Evolutionary conservation across 805 yeast species (phyloP).

Genomic region (Cyberlindnera veronae): DNA sequence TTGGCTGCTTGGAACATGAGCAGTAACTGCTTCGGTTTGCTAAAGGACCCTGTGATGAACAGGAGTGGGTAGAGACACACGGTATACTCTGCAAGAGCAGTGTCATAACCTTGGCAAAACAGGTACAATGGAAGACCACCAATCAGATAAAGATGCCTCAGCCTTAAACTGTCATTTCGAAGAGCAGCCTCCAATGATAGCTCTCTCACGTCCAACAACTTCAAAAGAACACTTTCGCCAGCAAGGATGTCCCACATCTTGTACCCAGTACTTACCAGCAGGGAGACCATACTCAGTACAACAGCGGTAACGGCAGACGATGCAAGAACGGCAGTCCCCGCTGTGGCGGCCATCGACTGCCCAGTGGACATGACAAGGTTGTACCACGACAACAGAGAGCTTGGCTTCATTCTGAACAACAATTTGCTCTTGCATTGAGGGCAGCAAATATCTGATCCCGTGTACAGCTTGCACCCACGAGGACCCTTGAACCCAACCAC

Average conservation of each 20-base stretch:
- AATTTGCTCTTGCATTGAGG: conserved; percentile 14
- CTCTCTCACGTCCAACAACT: conserved; percentile 26
- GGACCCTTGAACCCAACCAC: conserved; percentile 6
- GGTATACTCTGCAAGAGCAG: conserved; percentile 13
- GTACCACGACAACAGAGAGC: conserved; percentile 5
- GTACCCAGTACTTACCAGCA: conserved; percentile 29
- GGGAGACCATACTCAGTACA: conserved; percentile 20
- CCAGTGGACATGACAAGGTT: neutral
- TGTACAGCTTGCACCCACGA: conserved; percentile 4
- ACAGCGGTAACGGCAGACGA: conserved; percentile 24
- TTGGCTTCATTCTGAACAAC: conserved; percentile 10
- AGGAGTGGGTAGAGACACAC: conserved; percentile 18
- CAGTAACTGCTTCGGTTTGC: conserved; percentile 10
- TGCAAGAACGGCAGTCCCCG: conserved; percentile 12
- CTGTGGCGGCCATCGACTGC: neutral
- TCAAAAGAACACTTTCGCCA: conserved; percentile 32
- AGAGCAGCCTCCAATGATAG: conserved; percentile 17
- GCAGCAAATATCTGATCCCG: conserved; percentile 4
- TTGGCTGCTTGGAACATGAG: conserved; percentile 10
- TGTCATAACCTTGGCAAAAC: conserved; percentile 21
- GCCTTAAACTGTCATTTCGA: conserved; percentile 6
- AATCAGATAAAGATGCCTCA: conserved; percentile 19
- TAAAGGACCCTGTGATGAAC: neutral
- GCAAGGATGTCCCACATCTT: conserved; percentile 27
- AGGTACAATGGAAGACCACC: conserved; percentile 32